phyloP scores from a whole-genome alignment of 2,329 filamentous ascomycete species.

The Ophiostoma fasciatum region DNA sequence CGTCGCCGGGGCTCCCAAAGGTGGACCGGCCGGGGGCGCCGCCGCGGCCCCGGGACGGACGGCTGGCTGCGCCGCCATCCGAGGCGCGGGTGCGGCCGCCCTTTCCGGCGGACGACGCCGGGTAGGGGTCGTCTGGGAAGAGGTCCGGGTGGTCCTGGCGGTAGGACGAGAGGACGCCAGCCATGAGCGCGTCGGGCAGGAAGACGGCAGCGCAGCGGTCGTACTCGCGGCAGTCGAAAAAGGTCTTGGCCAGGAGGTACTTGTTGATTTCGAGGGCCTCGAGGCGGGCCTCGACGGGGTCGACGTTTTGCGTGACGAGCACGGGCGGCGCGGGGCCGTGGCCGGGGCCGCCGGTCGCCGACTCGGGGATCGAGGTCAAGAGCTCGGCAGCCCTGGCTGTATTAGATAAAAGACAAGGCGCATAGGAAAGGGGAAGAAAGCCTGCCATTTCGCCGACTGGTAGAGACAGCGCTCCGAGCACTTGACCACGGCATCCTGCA shows the following conservation, averaged over 20 bases:
- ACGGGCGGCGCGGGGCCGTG: constrained; percentile 18
- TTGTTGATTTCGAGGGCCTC: constrained; percentile 68
- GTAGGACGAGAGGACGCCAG: constrained; percentile 43
- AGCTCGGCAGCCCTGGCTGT: constrained; percentile 75
- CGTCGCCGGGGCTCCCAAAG: background rate
- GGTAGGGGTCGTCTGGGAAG: constrained; percentile 19
- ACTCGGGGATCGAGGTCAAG: constrained; percentile 62
- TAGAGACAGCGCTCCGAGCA: constrained; percentile 93
- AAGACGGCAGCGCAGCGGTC: constrained; percentile 87
- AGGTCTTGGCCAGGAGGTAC: constrained; percentile 81
- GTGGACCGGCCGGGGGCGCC: background rate
- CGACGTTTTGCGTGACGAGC: constrained; percentile 40
- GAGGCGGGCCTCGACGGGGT: constrained; percentile 57
- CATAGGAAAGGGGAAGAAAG: background rate
- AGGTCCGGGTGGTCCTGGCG: constrained; percentile 18
- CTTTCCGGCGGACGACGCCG: background rate
- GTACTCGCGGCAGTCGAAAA: constrained; percentile 91
- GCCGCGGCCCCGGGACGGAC: too few species aligned
- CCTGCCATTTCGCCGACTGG: constrained; percentile 88
- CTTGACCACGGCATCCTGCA: constrained; percentile 76
- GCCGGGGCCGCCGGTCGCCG: constrained; percentile 27
- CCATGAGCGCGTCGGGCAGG: constrained; percentile 64
- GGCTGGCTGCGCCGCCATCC: too few species aligned
- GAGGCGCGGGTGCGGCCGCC: background rate
- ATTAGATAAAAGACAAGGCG: background rate